Conservation (phyloP, 495 filamentous ascomycete genomes). For the Aspergillus cristatus region DNA sequence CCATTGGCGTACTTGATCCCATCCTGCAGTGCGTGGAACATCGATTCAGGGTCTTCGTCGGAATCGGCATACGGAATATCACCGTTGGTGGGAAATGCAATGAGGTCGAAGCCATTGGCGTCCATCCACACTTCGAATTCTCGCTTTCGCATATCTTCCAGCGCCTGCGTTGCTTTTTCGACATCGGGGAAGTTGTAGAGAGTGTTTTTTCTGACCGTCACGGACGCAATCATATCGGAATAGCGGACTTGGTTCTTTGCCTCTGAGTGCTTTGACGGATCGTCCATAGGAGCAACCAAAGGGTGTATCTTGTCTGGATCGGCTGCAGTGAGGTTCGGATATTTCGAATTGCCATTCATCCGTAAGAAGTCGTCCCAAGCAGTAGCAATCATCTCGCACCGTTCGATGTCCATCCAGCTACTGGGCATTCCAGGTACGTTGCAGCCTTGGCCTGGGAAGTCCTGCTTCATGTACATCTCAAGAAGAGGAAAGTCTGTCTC, state of each 20-base stretch:
- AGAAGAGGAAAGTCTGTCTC: no score
- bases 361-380: conserved; percentile 28
- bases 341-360: conserved; percentile 16
- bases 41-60: conserved; percentile 17
- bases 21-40: conserved; percentile 23
- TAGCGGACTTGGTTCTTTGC: conserved; percentile 22
- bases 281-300: conserved; percentile 22
- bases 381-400: conserved; percentile 24
- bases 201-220: conserved; percentile 13
- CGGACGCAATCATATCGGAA: conserved; percentile 27
- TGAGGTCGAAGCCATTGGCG: conserved; percentile 18
- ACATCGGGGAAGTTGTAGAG: conserved; percentile 19
- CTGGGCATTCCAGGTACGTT: no score
- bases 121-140: conserved; percentile 30
- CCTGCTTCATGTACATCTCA: no score
- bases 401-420: conserved; percentile 24
- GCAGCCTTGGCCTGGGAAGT: no score
- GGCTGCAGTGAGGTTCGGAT: conserved; percentile 17
- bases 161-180: conserved; percentile 17
- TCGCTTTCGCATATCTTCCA: conserved; percentile 22
- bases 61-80: conserved; percentile 24
- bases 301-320: conserved; percentile 26
- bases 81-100: conserved; percentile 26
- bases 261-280: no score
- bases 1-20: conserved; percentile 31